phyloP scores from a whole-genome alignment of 257 asterid genomes.

The Solanum bulbocastanum region DNA sequence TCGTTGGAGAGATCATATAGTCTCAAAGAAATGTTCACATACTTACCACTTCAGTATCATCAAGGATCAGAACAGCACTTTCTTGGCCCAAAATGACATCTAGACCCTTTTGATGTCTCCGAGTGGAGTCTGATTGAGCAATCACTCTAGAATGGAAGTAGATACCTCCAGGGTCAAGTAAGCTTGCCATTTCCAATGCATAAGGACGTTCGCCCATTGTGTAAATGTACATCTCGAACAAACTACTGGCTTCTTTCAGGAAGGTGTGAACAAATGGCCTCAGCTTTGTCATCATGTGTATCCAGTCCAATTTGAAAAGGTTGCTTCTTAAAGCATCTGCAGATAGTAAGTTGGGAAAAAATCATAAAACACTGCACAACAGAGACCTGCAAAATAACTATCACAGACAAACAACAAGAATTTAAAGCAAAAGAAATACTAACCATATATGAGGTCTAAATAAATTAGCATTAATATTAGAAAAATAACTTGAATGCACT shows the following conservation, averaged over 20 bases:
- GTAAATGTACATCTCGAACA: conserved; percentile 88
- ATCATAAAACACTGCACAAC: neutral
- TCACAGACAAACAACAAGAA: neutral
- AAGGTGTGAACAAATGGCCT: conserved; percentile 82
- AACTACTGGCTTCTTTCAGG: conserved; percentile 56
- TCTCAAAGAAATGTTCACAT: neutral
- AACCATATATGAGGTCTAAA: neutral
- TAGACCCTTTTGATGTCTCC: conserved; percentile 78
- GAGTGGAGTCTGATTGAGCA: conserved; percentile 82
- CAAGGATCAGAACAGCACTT: conserved; percentile 83
- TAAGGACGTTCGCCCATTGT: conserved; percentile 95
- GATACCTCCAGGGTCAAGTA: conserved; percentile 65
- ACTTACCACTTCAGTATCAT: conserved; percentile 84
- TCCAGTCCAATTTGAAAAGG: conserved; percentile 52
- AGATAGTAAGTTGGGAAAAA: conserved; percentile 1
- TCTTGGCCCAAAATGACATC: conserved; percentile 90
- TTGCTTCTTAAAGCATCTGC: conserved; percentile 54
- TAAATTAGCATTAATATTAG: neutral
- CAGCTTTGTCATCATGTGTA: conserved; percentile 92
- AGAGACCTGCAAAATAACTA: neutral
- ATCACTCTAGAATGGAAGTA: conserved; percentile 78
- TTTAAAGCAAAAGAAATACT: neutral
- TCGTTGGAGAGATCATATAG: neutral
- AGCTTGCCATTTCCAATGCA: conserved; percentile 78
- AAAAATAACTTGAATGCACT: neutral